These are phyloP conservation scores for Licmophora abbreviata DNA, from an alignment of 108 stramenopile genomes.

Conservation along the genomic window DNA sequence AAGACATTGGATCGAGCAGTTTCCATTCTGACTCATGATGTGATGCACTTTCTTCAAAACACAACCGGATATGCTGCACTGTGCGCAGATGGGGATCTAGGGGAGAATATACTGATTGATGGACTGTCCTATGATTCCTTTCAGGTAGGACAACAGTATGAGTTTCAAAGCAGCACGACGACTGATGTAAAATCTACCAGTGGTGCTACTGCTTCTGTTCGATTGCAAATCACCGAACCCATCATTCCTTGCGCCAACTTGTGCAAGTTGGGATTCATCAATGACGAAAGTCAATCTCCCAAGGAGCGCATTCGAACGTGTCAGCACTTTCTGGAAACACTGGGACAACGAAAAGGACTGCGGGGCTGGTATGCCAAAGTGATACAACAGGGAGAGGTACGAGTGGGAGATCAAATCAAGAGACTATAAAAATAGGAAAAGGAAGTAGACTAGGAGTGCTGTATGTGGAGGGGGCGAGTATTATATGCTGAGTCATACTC, in stretches of 20 bases:
- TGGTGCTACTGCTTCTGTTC: conserved; percentile 12
- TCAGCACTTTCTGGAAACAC: conserved; percentile 20
- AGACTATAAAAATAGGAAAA: too few species aligned
- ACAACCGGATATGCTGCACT: conserved; percentile 1
- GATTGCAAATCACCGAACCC: conserved; percentile 50
- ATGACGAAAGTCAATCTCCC: conserved; percentile 14
- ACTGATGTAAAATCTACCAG: background rate
- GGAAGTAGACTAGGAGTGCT: too few species aligned
- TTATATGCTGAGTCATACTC: too few species aligned
- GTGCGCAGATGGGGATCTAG: conserved; percentile 37
- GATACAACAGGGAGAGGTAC: conserved; percentile 25
- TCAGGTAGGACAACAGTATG: conserved; percentile 32
- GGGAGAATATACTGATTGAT: conserved; percentile 48
- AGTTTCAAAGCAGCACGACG: conserved; percentile 7
- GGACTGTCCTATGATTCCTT: conserved; percentile 34
- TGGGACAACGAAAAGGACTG: conserved; percentile 34
- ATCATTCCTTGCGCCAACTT: conserved; percentile 50
- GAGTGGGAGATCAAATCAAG: conserved; percentile 21
- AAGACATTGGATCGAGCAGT: conserved; percentile 43
- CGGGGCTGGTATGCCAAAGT: conserved; percentile 65
- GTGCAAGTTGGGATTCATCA: conserved; percentile 50
- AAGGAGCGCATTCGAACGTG: conserved; percentile 37
- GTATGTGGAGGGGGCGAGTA: too few species aligned
- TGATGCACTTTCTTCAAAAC: conserved; percentile 16
- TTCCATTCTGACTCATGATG: conserved; percentile 41